Evolutionary conservation across 139 green algal species (phyloP), one percentile per base, ranked within the genome.

Genomic region (Trebouxia sp.): DNA sequence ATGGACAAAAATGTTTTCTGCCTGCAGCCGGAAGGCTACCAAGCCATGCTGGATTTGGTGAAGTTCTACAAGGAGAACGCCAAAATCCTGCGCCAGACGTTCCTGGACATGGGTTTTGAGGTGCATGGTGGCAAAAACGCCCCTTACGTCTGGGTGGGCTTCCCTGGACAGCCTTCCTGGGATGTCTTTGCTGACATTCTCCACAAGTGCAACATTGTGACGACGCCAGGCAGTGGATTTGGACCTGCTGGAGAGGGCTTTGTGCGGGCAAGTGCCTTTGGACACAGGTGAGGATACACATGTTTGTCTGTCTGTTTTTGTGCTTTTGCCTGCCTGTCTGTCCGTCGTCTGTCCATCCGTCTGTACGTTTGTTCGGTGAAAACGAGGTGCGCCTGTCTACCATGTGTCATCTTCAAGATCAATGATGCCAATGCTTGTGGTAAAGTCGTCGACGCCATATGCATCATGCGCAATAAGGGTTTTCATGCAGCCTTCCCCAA

Each of bases 41-140:
- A 88, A 79, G 90, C 96, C 83, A 98, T 99, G 94, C 50, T 88
- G 37, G 81, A 88, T 14, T 82, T 98, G 66, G 91, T 99, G 10
- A 69, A 43, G 10, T 99, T 98, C 88, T 99, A 99, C 92, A 98
- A 99, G 88, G 97, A 98, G 86, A 99, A 99, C 74, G 95, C 96
- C 1, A 53, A 37, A 37, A 98, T 99, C 85, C 87, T 99, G 39
- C 89, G 89, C 74, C 48, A 85, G 24, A 93, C 92, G 6, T 99
- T 99, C 84, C 47, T 85, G 43, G 92, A 98, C 35, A 92, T 99
- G 90, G 97, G 97, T 51, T 98, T 99, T 89, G 88, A 67, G 32
- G 93, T 97, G 48, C 96, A 97, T 82, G 97, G 97, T 74, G 97
- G 96, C 35, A 85, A 86, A 15, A 93, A 99, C 83, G 96, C 97